phyloP scores from a whole-genome alignment of 2,329 filamentous ascomycete genomes.

The Fusarium buxicola region DNA sequence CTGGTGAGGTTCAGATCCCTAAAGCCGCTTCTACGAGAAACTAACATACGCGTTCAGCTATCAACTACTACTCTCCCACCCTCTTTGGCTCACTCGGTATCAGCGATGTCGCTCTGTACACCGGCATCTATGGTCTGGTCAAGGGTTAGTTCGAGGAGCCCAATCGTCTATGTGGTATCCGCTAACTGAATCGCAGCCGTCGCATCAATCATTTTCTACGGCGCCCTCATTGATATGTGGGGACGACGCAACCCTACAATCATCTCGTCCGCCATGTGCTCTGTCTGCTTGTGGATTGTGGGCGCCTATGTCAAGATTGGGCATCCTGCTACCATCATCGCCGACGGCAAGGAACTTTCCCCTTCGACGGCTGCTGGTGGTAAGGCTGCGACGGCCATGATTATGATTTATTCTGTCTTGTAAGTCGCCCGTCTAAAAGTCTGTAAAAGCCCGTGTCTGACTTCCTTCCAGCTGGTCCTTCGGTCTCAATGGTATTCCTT shows the following conservation, averaged over 20 bases:
- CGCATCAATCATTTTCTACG: conserved; percentile 56
- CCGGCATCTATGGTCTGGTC: conserved; percentile 63
- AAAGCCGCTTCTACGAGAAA: rapidly evolving
- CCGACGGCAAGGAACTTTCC: conserved; percentile 55
- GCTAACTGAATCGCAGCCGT: conserved; percentile 44
- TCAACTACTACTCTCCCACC: conserved; percentile 58
- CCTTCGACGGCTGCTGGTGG: conserved; percentile 59
- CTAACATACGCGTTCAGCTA: conserved; percentile 44
- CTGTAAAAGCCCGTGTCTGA: neutral
- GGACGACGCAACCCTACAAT: conserved; percentile 57
- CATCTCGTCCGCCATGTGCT: conserved; percentile 60
- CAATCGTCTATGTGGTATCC: rapidly evolving
- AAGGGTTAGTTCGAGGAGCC: conserved; percentile 43
- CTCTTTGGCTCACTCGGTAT: conserved; percentile 60
- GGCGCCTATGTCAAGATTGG: conserved; percentile 65
- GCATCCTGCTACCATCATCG: conserved; percentile 59
- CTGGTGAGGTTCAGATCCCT: conserved; percentile 41
- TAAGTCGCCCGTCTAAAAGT: conserved; percentile 48
- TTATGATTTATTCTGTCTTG: conserved; percentile 67
- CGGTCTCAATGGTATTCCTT: conserved; percentile 59
- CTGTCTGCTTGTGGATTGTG: conserved; percentile 62
- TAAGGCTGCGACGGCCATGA: conserved; percentile 64
- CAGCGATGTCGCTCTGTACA: conserved; percentile 58
- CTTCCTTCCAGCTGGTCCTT: conserved; percentile 52
- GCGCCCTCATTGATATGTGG: conserved; percentile 54